Evolutionary conservation across 345 rosid species (phyloP).

Genomic region (Acer campestre): DNA sequence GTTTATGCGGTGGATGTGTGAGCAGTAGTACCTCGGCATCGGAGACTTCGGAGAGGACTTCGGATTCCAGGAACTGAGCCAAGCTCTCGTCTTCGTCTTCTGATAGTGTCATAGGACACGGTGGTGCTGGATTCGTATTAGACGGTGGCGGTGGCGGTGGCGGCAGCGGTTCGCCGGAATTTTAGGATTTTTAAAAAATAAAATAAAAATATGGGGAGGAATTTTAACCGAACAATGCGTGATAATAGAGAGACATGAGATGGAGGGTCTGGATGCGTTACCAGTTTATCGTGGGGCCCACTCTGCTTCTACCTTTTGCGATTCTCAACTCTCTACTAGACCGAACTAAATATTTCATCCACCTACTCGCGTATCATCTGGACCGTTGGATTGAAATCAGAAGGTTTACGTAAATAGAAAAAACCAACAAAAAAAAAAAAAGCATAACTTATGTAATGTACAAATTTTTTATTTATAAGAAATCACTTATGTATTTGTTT

Average conservation of each 20-base stretch:
- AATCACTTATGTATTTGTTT: too few species aligned
- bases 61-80: conserved; percentile 80
- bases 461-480: too few species aligned
- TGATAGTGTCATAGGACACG: conserved; percentile 45
- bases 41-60: conserved; percentile 57
- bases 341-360: neutral
- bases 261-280: conserved; percentile 4
- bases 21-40: conserved; percentile 23
- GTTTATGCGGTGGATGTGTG: neutral
- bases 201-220: neutral
- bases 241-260: neutral
- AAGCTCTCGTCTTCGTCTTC: conserved; percentile 72
- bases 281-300: conserved; percentile 9
- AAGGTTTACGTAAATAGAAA: too few species aligned
- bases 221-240: neutral
- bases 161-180: neutral
- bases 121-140: conserved; percentile 3
- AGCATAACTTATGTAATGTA: too few species aligned
- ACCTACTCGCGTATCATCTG: neutral
- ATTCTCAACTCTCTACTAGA: neutral
- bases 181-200: neutral
- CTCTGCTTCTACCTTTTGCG: neutral
- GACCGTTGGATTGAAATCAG: neutral
- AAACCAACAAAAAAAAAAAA: too few species aligned
- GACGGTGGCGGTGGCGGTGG: neutral